Base-by-base conservation (phyloP, 2,329 filamentous ascomycete genomes). In the Botrytis pseudocinerea region DNA sequence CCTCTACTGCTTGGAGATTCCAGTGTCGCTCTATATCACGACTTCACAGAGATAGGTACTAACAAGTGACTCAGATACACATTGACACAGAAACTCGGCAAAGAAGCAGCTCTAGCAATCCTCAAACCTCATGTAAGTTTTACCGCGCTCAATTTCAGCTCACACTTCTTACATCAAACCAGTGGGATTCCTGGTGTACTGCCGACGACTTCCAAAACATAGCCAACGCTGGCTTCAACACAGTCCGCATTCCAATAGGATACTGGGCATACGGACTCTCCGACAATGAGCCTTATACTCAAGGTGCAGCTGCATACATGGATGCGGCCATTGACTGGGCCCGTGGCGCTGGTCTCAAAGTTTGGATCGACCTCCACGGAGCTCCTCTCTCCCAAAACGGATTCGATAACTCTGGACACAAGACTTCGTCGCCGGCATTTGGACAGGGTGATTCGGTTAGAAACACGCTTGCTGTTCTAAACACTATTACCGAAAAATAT, bases 331-430 rank as follows among this genome's bases (percentile, higher is more conserved):
- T 90, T 69, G 85, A 86, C 64, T 90, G 88, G 87, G 85, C 88
- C 7, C 79, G 86, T 60, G 82, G 82, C 51, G 81, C 85, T 0
- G 85, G 85, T 1, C 78, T 89, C 54, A 87, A 88, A 79, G 83
- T 90, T n/a, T 82, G 89, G 77, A 85, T 90, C 64, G 88, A 90
- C 76, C 82, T 89, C 10, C 88, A 90, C 78, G 87, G 86, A 48
- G 85, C 85, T 4, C 87, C 86, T 22, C 85, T 85, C 59, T 86
- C 84, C 2, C 88, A 90, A 76, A 90, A 90, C 75, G 88, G 89
- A 16, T 90, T 87, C 78, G 89, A 91, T 79, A 90, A 91, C 80
- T 88, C 85, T 59, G 89, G 89, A 3, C 85, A 87, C 73, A 82
- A 82, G 76, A 82, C 82, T 68, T 76, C 75, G 68, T 83, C 73